Evolutionary conservation across 805 yeast species (phyloP), one percentile per base, ranked within the genome.

Genomic region (Hanseniaspora lindneri): DNA sequence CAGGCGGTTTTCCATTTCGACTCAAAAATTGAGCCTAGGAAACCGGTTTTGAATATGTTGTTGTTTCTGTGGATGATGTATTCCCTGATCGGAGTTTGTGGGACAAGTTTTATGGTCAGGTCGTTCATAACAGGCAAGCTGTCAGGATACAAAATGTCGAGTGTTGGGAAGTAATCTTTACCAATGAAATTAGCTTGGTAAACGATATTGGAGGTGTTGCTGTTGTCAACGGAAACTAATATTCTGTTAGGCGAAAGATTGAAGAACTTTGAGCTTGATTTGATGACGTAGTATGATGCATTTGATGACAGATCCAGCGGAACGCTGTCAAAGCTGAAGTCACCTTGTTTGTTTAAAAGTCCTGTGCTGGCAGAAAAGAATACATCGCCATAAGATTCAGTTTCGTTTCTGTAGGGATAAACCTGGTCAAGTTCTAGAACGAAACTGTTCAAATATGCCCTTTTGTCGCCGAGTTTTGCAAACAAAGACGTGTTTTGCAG

Each of bases 1-100:
- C 20, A 25, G 21, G 65, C 53, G 4, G 51, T 42, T 49, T 68
- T 69, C 60, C 67, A 59, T 39, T 66, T 68, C 28, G 67, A 65
- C 41, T 62, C 59, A 9, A 67, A 30, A 8, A 69, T 53, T 1
- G 61, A 59, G 9, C 67, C 71, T 2, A 68, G 32, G 3, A 68
- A 65, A 1, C 72, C 73, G 35, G 58, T 54, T 32, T 62, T 55
- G 2, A 67, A 53, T 3, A 69, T 41, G 4, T 70, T 63, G 3
- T 52, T 50, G 20, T 60, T 56, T 51, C 71, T 62, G 13, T 56
- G 49, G 51, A 60, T 59, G 24, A 66, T 50, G 51, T 67, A 69
- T 3, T 52, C 49, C 39, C 71, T 58, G 11, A 52, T 41, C n/a
- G 71, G 70, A 0, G 53, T 53, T 10, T 55, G 54, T 4, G 57